A percentile compares a stretch with the other conserved stretches of the same genome.
Evolutionary conservation across 345 rosid species (phyloP).

Genomic region (Acer campestre): DNA sequence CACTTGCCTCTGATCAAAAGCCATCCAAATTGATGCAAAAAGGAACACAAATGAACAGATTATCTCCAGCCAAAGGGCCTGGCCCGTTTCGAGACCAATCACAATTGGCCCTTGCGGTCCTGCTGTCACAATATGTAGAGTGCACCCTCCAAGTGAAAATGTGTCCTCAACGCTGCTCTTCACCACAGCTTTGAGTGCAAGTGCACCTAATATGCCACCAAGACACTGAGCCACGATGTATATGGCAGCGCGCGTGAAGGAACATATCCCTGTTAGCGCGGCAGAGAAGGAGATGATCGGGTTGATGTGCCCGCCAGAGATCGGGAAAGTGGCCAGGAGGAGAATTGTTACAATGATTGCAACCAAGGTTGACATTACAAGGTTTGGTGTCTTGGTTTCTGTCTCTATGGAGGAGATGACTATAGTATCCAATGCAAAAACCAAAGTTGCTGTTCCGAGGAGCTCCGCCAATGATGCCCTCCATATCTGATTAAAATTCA

Average conservation of each 20-base stretch:
- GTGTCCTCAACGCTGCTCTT: constrained; percentile 18
- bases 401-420: constrained; percentile 38
- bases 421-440: constrained; percentile 35
- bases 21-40: constrained; percentile 43
- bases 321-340: constrained; percentile 37
- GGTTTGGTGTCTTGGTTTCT: constrained; percentile 26
- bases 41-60: constrained; percentile 43
- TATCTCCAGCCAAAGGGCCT: constrained; percentile 41
- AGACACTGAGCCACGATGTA: constrained; percentile 42
- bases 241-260: constrained; percentile 26
- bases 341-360: constrained; percentile 26
- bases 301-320: constrained; percentile 50
- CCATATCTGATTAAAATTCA: constrained; percentile 28
- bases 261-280: constrained; percentile 27
- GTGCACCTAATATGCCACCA: constrained; percentile 40
- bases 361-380: constrained; percentile 26
- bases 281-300: constrained; percentile 43
- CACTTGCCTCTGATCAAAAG: constrained; percentile 45
- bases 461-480: constrained; percentile 43
- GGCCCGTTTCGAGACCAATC: constrained; percentile 19
- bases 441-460: constrained; percentile 31
- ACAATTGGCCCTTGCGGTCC: constrained; percentile 33
- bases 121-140: constrained; percentile 22
- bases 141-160: constrained; percentile 47
- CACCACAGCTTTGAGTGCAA: constrained; percentile 35